Conservation (phyloP, 2,329 filamentous ascomycete species). For the Botryotinia convoluta region DNA sequence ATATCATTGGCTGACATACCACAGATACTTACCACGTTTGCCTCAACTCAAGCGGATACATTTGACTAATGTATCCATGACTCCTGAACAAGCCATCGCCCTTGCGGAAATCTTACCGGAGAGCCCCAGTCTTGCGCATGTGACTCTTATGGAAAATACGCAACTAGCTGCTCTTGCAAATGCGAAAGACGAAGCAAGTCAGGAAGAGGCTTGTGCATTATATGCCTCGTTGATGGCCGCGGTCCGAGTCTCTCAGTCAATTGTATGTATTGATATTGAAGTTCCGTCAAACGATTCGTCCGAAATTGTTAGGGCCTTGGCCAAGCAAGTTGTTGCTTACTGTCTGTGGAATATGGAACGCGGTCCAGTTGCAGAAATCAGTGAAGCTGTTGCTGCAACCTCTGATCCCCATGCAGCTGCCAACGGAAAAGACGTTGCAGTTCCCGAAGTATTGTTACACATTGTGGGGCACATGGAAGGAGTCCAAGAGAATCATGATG, state of each 20-base stretch:
- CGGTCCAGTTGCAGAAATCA: conserved; percentile 64
- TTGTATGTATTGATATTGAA: conserved; percentile 90
- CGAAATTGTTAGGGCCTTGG: conserved; percentile 86
- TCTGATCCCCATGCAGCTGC: conserved; percentile 40
- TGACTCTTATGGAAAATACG: conserved; percentile 82
- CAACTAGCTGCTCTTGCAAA: conserved; percentile 67
- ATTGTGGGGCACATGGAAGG: conserved; percentile 70
- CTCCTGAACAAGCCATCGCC: conserved; percentile 83
- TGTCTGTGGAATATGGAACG: conserved; percentile 88
- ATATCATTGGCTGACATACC: conserved; percentile 14
- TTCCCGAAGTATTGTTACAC: conserved; percentile 83
- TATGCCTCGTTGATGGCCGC: conserved; percentile 91
- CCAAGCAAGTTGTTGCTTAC: conserved; percentile 92
- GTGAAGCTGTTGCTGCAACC: conserved; percentile 41
- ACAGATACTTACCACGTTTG: conserved; percentile 75
- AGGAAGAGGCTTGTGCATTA: conserved; percentile 91
- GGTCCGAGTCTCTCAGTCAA: conserved; percentile 74
- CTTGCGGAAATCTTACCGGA: conserved; percentile 89
- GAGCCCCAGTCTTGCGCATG: conserved; percentile 73
- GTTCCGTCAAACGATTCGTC: conserved; percentile 77
- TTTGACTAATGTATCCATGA: conserved; percentile 78
- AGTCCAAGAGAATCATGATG: conserved; percentile 51
- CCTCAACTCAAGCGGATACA: conserved; percentile 78
- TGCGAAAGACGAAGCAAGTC: conserved; percentile 72
- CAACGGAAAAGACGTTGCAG: conserved; percentile 51